Base-by-base conservation (phyloP, 176 grass and related monocot genomes). In the Oryza nivara region DNA sequence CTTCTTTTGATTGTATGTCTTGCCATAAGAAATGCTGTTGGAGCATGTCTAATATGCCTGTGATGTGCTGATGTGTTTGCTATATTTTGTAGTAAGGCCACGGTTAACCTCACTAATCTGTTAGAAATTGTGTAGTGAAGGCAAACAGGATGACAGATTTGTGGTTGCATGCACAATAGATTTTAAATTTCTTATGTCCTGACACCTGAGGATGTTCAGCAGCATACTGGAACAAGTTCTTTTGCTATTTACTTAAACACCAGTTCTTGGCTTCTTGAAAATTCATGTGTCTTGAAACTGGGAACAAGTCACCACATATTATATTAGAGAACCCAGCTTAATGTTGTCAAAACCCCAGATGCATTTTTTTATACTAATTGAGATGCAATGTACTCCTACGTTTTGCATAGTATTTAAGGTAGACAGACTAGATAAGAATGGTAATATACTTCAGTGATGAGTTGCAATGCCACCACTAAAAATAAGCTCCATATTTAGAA, bases 171-270 rank as follows among this genome's bases (percentile, higher is more conserved):
- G 0, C 17, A 11, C 6, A 67, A 48, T 40, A 9, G 32, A 66
- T 81, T 65, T 85, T 56, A 76, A 23, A 64, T 43, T 32, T 82
- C 17, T 56, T 8, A 36, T 71, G 19, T 44, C 43, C 43, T 44
- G 40, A 40, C 7, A 52, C 7, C 63, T 2, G 3, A 65, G 22
- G 72, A 51, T 85, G n/a, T 79, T 85, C 17, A 26, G 48, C 5
- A 48, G 68, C 61, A 12, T 81, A 51, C 40, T 81, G 65, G 64
- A 32, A 25, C 12, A 70, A 36, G 4, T 48, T 28, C 19, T 48
- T 44, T 25, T 9, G 1, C 6, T 51, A 15, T 77, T 41, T 41
- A 46, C 20, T 71, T 51, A 13, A 68, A 6, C n/a, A 61, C 26
- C 64, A 71, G 63, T 35, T 76, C 58, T 76, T 19, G 5, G 46